phyloP scores from a whole-genome alignment of 2,329 filamentous ascomycete species.

The Fusarium camptoceras region DNA sequence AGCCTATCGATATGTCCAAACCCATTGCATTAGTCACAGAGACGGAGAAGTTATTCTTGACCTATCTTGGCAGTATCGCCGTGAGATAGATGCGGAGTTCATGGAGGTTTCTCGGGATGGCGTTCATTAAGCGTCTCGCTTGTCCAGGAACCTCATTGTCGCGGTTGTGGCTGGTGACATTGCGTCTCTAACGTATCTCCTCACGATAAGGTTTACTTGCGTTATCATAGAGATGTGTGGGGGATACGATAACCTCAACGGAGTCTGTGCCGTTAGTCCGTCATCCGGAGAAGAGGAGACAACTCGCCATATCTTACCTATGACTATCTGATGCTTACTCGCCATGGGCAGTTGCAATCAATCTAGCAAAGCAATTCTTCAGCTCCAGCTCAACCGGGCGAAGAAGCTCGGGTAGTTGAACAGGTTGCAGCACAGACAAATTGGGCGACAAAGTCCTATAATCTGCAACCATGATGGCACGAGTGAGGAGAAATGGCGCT shows the following conservation, averaged over 20 bases:
- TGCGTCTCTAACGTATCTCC: background rate
- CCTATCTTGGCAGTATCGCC: constrained; percentile 75
- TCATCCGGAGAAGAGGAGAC: constrained; percentile 37
- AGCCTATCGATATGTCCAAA: constrained; percentile 66
- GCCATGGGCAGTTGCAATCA: constrained; percentile 54
- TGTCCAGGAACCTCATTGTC: constrained; percentile 47
- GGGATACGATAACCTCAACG: constrained; percentile 58
- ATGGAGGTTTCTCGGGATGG: constrained; percentile 38
- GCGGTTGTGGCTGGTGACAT: constrained; percentile 54
- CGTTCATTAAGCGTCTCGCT: constrained; percentile 48
- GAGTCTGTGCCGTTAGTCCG: constrained; percentile 36
- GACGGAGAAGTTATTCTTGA: constrained; percentile 68
- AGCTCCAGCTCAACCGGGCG: constrained; percentile 57
- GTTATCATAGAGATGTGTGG: constrained; percentile 53
- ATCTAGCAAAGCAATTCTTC: background rate
- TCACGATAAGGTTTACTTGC: constrained; percentile 33
- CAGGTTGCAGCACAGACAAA: constrained; percentile 58
- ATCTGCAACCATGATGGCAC: constrained; percentile 53
- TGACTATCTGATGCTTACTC: background rate
- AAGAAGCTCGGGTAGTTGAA: constrained; percentile 62
- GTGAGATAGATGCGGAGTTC: constrained; percentile 51
- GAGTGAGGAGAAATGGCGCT: background rate
- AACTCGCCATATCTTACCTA: constrained; percentile 46
- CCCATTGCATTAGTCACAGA: constrained; percentile 65
- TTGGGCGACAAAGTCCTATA: constrained; percentile 45